phyloP scores from a whole-genome alignment of 208 protist genomes.

The Trypanosoma theileri region DNA sequence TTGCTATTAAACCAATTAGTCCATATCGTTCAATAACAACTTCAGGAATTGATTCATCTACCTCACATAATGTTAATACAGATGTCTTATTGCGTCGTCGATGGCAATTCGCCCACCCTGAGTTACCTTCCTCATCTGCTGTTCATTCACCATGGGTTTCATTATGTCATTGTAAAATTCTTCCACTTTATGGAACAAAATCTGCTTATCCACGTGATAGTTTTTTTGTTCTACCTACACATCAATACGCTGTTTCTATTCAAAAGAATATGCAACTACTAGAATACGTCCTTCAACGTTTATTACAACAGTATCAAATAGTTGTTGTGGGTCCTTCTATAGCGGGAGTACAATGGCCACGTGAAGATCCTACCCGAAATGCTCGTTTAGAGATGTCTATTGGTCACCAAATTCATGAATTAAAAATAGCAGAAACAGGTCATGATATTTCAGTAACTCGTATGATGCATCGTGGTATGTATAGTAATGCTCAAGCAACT shows the following conservation, averaged over 20 bases:
- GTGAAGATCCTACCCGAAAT: conserved; percentile 57
- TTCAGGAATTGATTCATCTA: conserved; percentile 25
- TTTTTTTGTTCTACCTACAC: conserved; percentile 70
- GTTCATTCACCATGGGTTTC: conserved; percentile 54
- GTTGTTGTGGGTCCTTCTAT: conserved; percentile 53
- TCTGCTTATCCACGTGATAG: conserved; percentile 71
- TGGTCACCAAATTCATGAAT: conserved; percentile 80
- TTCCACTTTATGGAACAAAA: conserved; percentile 79
- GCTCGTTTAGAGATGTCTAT: conserved; percentile 74
- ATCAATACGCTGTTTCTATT: conserved; percentile 71
- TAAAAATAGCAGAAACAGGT: conserved; percentile 76
- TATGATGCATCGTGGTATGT: conserved; percentile 82
- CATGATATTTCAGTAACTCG: conserved; percentile 71
- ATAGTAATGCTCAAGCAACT: conserved; percentile 70
- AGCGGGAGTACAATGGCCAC: conserved; percentile 33
- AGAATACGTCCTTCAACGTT: conserved; percentile 82
- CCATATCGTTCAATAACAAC: conserved; percentile 36
- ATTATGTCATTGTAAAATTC: conserved; percentile 66
- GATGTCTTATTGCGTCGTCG: conserved; percentile 66
- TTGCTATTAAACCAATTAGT: conserved; percentile 70
- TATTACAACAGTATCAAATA: conserved; percentile 88
- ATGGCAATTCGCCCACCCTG: conserved; percentile 73
- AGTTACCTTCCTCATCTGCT: conserved; percentile 28
- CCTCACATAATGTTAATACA: conserved; percentile 60
- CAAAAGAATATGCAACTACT: conserved; percentile 44